Evolutionary conservation across 2,329 filamentous ascomycete genomes (phyloP), one percentile per base, ranked within the genome.

Genomic region (Apiospora pterosperma): DNA sequence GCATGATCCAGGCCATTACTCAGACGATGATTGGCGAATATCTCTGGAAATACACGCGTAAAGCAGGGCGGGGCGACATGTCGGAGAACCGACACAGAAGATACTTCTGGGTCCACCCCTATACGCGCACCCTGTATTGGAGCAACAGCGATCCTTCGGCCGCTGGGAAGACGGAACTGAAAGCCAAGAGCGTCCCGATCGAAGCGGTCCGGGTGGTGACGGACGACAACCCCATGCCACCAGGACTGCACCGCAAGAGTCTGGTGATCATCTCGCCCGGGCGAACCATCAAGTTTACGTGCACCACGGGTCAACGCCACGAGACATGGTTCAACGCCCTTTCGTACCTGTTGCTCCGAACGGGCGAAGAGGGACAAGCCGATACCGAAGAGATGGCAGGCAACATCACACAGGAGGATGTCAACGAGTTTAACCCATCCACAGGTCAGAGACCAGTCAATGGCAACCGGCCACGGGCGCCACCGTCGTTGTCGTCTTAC

Each of bases 21-120:
- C 95, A 99, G 78, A 98, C 96, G 21, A 99, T 99, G 96, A 98
- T 99, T 74, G 96, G 96, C 64, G 96, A 99, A 77, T 98, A 95
- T 77, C 84, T 99, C 44, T 99, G 96, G 96, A 99, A 99, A 77
- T 99, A 99, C 79, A 99, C 96, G 0, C 91, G 96, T 72, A 97
- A 96, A 81, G 85, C 94, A 66, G 94, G 93, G n/a, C 90, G 95
- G 28, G 91, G 89, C 63, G 92, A 93, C 68, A 88, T 97, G 79
- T 98, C 94, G 0, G 91, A 90, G 71, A 97, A 94, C 64, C 88
- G 96, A 62, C 96, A 99, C 78, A 88, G 92, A 67, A 90, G 96
- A 36, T 99, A 97, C 83, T 99, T 99, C 85, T 99, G 96, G 96
- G 92, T 99, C 25, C 96, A 99, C 75, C 96, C 96, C 0, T 99